Conservation (phyloP, 2,329 filamentous ascomycete genomes). For the Zasmidium citrigriseum region DNA sequence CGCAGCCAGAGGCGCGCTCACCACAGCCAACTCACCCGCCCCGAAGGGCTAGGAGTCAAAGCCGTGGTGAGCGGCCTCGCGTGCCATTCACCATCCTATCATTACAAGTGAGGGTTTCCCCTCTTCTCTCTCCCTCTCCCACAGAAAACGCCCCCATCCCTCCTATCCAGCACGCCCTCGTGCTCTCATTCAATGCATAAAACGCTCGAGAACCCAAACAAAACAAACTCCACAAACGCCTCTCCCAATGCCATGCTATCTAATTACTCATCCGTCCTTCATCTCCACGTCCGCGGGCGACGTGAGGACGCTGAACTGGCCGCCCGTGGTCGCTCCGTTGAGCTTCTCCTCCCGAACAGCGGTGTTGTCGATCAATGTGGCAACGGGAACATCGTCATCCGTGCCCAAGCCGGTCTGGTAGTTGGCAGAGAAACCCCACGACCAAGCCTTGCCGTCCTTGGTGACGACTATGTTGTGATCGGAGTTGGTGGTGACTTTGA, state of each 20-base stretch:
- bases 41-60: too few relatives aligned
- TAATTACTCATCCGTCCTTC: conserved; percentile 11
- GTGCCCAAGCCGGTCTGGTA: conserved; percentile 79
- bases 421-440: conserved; percentile 78
- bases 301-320: conserved; percentile 69
- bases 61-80: too few relatives aligned
- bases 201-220: neutral
- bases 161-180: too few relatives aligned
- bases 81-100: too few relatives aligned
- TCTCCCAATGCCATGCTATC: neutral
- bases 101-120: too few relatives aligned
- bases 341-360: conserved; percentile 75
- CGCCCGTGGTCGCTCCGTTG: conserved; percentile 79
- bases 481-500: conserved; percentile 54
- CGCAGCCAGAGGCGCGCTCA: too few relatives aligned
- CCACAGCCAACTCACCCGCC: too few relatives aligned
- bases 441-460: conserved; percentile 68
- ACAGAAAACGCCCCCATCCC: too few relatives aligned
- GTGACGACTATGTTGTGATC: conserved; percentile 75
- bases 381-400: conserved; percentile 75
- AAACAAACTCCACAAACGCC: neutral
- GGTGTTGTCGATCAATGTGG: conserved; percentile 81
- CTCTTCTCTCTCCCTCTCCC: too few relatives aligned
- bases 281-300: conserved; percentile 21
- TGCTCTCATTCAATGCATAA: neutral